Evolutionary conservation across 23 red algal species (phyloP), one percentile per base, ranked within the genome.

Genomic region (Rhodosorus marinus): DNA sequence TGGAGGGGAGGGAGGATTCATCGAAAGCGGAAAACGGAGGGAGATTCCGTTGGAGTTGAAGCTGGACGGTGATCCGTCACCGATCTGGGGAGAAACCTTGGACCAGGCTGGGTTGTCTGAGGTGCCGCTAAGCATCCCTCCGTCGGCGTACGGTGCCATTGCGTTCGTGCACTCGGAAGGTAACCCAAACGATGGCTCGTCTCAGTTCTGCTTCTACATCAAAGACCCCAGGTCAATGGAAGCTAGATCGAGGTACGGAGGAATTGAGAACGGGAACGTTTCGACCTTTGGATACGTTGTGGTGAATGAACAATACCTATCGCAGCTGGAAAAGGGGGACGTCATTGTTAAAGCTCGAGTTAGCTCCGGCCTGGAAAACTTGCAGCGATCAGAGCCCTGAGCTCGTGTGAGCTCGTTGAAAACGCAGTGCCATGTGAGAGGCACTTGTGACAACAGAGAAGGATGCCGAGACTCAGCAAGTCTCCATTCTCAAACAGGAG

Each of bases 271-370:
- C 60, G 86, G 86, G 9, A 93, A 60, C 55, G 17, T 82, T 19
- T 66, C 86, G 24, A 60, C 80, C 17, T 83, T 94, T 62, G 87
- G 87, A 3, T 94, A 94, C 52, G 80, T 73, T 5, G 67, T 66
- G 7, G 38, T 72, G 38, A 79, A 79, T 6, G 64, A 76, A 47
- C 56, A 62, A 4, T 94, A 81, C 61, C 36, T 94, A 27, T 63
- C 66, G 29, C 60, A 64, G n/a, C 36, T 94, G 31, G 55, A 80
- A 33, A 70, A 69, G 29, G 87, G 87, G 14, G 87, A 94, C 51
- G 33, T 60, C 7, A 57, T 94, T 54, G 64, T 76, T 20, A 62
- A 54, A n/a, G 76, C 60, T 30, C 83, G 66, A 50, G 70, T 94
- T 29, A 50, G 68, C 0, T 57, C 70, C 19, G 87, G 87, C 0